Percentiles rank a stretch among this genome's conserved stretches.
Conservation (phyloP, 257 asterid genomes). For the Plectranthus barbatus region DNA sequence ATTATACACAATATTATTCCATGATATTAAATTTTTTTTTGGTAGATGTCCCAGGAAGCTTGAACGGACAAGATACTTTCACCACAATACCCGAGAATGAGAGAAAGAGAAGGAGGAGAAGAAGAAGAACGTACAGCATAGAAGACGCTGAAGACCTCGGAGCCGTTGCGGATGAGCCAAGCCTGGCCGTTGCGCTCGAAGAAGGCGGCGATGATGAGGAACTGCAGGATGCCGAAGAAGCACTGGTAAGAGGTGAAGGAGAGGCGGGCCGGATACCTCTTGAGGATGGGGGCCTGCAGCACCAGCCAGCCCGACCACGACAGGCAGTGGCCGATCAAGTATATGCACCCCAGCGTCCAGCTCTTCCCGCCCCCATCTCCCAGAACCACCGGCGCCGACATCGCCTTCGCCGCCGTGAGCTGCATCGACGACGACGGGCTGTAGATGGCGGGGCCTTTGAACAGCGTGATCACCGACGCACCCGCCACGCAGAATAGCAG, state of each 20-base stretch:
- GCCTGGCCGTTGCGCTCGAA: constrained; percentile 75
- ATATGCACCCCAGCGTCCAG: constrained; percentile 90
- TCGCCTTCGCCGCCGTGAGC: constrained; percentile 18
- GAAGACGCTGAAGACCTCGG: constrained; percentile 88
- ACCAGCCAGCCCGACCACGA: constrained; percentile 99
- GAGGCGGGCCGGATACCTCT: constrained; percentile 84
- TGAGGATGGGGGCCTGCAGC: constrained; percentile 74
- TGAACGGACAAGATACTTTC: too few relatives aligned
- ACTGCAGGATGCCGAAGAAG: constrained; percentile 81
- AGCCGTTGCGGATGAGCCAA: constrained; percentile 79
- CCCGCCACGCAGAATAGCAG: constrained; percentile 85
- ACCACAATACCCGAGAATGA: too few relatives aligned
- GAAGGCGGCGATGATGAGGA: constrained; percentile 73
- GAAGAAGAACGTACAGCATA: constrained; percentile 48
- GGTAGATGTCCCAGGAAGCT: too few relatives aligned
- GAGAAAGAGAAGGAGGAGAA: background rate
- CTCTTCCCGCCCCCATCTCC: constrained; percentile 73
- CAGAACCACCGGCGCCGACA: constrained; percentile 18
- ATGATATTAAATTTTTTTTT: background rate
- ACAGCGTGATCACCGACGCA: constrained; percentile 88
- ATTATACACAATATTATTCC: too few relatives aligned
- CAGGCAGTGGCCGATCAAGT: constrained; percentile 84
- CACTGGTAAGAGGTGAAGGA: constrained; percentile 87
- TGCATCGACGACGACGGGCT: constrained; percentile 27
- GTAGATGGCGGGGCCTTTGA: constrained; percentile 90